phyloP scores from a whole-genome alignment of 306 rosid species.

The Cucurbita pepo region DNA sequence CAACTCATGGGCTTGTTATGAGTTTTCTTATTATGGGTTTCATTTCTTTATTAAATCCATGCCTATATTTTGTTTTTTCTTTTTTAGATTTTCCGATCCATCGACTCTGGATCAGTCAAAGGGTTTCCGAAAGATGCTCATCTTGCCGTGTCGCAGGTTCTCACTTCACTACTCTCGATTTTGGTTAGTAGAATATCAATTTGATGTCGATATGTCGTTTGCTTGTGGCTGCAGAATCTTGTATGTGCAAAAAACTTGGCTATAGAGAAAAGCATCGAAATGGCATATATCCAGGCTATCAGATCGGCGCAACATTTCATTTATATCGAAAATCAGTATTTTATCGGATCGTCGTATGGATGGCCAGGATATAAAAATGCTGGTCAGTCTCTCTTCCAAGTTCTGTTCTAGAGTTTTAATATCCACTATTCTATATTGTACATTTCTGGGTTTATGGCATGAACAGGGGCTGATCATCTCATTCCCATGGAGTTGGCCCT shows the following conservation, averaged over 20 bases:
- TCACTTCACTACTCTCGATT: background rate
- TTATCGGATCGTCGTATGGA: conserved; percentile 81
- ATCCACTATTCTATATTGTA: conserved; percentile 8
- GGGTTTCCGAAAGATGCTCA: conserved; percentile 59
- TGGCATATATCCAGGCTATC: conserved; percentile 81
- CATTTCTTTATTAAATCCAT: conserved; percentile 10
- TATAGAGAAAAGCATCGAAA: conserved; percentile 86
- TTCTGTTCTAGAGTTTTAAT: background rate
- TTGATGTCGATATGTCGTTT: conserved; percentile 4
- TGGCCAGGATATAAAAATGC: conserved; percentile 82
- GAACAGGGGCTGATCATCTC: conserved; percentile 90
- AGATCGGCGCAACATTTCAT: conserved; percentile 92
- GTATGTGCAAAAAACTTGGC: conserved; percentile 52
- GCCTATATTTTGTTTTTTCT: background rate
- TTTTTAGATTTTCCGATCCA: conserved; percentile 74
- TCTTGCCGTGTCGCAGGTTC: conserved; percentile 36
- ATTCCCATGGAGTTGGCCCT: conserved; percentile 94
- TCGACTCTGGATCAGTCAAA: conserved; percentile 82
- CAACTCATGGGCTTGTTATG: conserved; percentile 2
- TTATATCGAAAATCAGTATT: conserved; percentile 90
- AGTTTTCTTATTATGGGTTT: background rate
- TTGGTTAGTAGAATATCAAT: background rate
- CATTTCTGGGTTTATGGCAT: background rate
- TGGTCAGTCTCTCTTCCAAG: conserved; percentile 26
- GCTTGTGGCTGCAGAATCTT: conserved; percentile 56